Evolutionary conservation across 345 rosid species (phyloP).

Genomic region (Anastatica hierochuntica): DNA sequence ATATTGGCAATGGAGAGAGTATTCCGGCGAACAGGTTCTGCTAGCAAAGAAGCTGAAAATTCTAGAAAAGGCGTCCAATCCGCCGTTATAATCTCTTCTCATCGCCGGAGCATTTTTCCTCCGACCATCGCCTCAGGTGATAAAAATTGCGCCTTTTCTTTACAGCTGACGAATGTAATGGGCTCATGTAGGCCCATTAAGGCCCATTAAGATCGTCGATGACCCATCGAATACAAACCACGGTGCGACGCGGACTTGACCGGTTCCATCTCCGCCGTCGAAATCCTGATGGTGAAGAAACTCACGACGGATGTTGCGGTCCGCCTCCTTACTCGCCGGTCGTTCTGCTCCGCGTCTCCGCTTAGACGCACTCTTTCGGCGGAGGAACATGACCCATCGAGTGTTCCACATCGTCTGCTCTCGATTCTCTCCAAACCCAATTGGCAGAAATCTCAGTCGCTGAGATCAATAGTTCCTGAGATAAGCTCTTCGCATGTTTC

Average conservation of each 20-base stretch:
- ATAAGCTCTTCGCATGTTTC: conserved; percentile 43
- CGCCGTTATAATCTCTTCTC: conserved; percentile 15
- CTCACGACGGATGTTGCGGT: conserved; percentile 8
- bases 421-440: conserved; percentile 41
- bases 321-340: conserved; percentile 13
- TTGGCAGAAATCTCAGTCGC: conserved; percentile 44
- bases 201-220: neutral
- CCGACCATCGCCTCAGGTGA: neutral
- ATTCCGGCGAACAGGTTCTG: neutral
- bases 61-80: conserved; percentile 7
- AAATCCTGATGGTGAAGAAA: conserved; percentile 26
- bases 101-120: conserved; percentile 19
- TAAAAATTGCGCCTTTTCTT: neutral
- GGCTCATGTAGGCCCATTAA: neutral
- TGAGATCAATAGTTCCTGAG: conserved; percentile 30
- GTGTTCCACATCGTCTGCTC: conserved; percentile 32
- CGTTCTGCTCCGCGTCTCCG: conserved; percentile 17
- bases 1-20: neutral
- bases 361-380: neutral
- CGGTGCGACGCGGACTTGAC: neutral
- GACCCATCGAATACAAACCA: conserved; percentile 3
- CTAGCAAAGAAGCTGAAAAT: neutral
- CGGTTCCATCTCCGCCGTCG: conserved; percentile 2
- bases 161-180: neutral
- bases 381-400: conserved; percentile 20